These are phyloP conservation scores for Puya raimondii DNA, from an alignment of 176 grass and related monocot genomes.

Conservation along the genomic window DNA sequence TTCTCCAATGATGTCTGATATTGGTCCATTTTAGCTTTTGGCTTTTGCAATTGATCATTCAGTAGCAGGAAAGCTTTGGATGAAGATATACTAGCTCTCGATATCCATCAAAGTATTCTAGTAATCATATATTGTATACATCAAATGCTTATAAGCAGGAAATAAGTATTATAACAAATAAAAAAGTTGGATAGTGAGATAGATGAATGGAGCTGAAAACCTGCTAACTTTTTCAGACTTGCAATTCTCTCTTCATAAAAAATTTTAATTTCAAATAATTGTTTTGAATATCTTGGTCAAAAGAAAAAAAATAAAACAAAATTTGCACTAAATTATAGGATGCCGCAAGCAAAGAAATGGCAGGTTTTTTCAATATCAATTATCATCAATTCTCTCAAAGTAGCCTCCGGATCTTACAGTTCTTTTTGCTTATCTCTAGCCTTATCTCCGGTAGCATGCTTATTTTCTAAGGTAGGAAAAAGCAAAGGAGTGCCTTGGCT, in stretches of 20 bases:
- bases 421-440: conserved; percentile 62
- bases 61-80: conserved; percentile 64
- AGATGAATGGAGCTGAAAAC: conserved; percentile 50
- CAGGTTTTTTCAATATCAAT: conserved; percentile 10
- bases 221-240: conserved; percentile 68
- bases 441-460: conserved; percentile 38
- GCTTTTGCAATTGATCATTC: conserved; percentile 54
- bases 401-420: conserved; percentile 58
- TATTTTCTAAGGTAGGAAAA: conserved; percentile 52
- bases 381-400: conserved; percentile 70
- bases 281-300: conserved; percentile 50
- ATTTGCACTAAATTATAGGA: neutral
- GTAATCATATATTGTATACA: conserved; percentile 11
- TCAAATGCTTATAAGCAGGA: neutral
- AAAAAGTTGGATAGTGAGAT: conserved; percentile 1
- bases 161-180: neutral
- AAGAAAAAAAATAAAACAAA: conserved; percentile 24
- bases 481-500: conserved; percentile 44
- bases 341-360: neutral
- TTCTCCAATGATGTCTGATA: conserved; percentile 50
- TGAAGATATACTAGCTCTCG: conserved; percentile 69
- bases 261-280: conserved; percentile 58
- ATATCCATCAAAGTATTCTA: conserved; percentile 86
- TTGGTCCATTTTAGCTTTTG: conserved; percentile 50
- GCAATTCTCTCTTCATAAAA: conserved; percentile 77